Evolutionary conservation across 352 stramenopile species (phyloP), one percentile per base, ranked within the genome.

Genomic region (Pythium grandisporangium): DNA sequence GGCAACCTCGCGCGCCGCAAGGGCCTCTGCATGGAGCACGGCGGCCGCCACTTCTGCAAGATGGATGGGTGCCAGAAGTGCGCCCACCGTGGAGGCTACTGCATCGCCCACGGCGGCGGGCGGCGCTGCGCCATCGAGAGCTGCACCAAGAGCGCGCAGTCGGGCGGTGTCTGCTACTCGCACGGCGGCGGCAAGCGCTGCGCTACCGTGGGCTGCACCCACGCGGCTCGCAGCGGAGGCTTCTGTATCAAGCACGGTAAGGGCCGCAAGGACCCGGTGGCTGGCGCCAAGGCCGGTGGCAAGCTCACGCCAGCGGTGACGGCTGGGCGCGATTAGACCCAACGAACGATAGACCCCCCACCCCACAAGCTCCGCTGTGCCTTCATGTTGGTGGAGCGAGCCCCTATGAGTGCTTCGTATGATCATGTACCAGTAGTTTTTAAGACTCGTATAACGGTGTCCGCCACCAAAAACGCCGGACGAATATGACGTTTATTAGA

Each of bases 231-330:
- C n/a, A 83, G 67, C 23, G 72, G 76, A 10, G 79, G 79, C 51
- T 89, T 71, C 37, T 92, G 79, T 51, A 92, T 90, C 49, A 86
- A 86, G 33, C 79, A 92, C 48, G 73, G 76, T 58, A 88, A 88
- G 55, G 81, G 81, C 29, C 91, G 92, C 53, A 73, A 78, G 16
- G 91, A 78, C 48, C 86, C 68, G 7, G 63, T 93, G 27, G 58
- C 60, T 10, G 71, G 57, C 11, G 90, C 77, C 34, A 68, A 65
- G 11, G 91, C 73, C 58, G 91, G 80, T 30, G 80, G 77, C 0
- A 77, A 93, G 42, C 73, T n/a, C n/a, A n/a, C n/a, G n/a, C n/a
- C n/a, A n/a, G n/a, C n/a, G n/a, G n/a, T n/a, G n/a, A n/a, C n/a
- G n/a, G n/a, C n/a, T n/a, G n/a, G n/a, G n/a, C n/a, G n/a, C n/a